phyloP scores from a whole-genome alignment of 1,284 basidiomycete genomes.

The Cutaneotrichosporon mucoides region DNA sequence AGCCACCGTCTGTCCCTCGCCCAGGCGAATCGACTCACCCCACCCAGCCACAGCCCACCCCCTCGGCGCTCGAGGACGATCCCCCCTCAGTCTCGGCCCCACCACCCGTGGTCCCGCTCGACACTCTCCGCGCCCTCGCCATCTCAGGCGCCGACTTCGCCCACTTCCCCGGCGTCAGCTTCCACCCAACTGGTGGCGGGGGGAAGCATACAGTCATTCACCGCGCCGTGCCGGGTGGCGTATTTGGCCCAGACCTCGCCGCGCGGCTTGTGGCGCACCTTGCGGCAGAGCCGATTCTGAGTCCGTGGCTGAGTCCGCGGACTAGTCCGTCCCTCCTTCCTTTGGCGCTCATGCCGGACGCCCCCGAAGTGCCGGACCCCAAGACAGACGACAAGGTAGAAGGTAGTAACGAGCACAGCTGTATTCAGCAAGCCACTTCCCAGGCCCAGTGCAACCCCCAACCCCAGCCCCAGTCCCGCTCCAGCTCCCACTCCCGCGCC shows the following conservation, averaged over 20 bases:
- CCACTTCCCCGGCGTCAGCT: neutral
- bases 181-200: neutral
- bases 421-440: neutral
- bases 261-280: neutral
- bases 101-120: neutral
- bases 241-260: slow-evolving; percentile 1
- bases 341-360: neutral
- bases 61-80: no score
- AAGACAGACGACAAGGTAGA: no score
- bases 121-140: neutral
- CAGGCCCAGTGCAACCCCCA: neutral
- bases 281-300: neutral
- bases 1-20: no score
- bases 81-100: no score
- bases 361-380: no score
- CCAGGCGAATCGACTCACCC: no score
- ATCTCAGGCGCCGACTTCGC: neutral
- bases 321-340: neutral
- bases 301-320: neutral
- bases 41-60: no score
- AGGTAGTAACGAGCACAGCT: no score
- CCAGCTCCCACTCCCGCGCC: no score
- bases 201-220: neutral
- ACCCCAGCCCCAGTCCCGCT: no score
- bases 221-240: neutral